Conservation (phyloP, 495 filamentous ascomycete genomes). For the Podospora bellae-mahoneyi region DNA sequence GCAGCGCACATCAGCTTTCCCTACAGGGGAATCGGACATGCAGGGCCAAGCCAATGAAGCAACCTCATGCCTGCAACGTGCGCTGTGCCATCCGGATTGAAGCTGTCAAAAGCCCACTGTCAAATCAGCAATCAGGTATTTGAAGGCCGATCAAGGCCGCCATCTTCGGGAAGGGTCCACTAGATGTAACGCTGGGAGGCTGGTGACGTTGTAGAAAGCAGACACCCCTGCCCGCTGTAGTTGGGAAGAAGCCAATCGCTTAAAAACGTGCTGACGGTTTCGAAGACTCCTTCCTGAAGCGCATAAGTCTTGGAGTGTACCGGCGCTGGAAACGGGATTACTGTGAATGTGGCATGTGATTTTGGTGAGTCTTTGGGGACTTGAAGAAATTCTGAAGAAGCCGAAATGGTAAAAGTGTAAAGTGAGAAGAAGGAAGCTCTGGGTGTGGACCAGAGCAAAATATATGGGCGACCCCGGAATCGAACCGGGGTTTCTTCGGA, state of each 20-base stretch:
- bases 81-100: too few species aligned
- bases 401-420: neutral
- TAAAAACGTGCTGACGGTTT: neutral
- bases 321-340: neutral
- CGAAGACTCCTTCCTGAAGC: neutral
- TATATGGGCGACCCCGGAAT: constrained; percentile 24
- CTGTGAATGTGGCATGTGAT: neutral
- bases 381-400: neutral
- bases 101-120: neutral
- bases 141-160: neutral
- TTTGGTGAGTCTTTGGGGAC: neutral
- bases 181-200: neutral
- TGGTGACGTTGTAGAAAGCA: neutral
- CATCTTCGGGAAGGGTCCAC: neutral
- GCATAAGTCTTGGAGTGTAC: neutral
- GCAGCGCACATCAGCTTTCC: neutral
- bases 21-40: neutral
- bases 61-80: neutral
- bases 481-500: constrained; percentile 29
- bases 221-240: neutral
- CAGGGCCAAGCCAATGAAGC: neutral
- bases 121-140: neutral
- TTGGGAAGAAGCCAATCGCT: neutral
- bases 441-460: neutral
- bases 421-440: neutral